Evolutionary conservation across 768 basidiomycete species (phyloP).

Genomic region (Mrakia hoshinonis): DNA sequence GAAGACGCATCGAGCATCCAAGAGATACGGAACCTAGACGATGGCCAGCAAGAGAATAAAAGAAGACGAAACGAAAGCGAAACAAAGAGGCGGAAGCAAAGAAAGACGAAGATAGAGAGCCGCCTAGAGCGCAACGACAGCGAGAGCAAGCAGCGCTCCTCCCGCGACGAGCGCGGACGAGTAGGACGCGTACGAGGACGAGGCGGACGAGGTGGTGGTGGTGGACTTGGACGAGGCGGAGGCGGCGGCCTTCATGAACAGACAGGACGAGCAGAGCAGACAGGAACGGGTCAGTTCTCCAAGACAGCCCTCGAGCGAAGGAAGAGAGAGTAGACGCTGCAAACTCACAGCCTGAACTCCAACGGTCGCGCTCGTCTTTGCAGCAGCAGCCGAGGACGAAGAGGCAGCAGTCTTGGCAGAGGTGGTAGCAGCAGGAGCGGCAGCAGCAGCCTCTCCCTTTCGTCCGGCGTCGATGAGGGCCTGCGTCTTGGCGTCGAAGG

Average conservation of each 20-base stretch:
- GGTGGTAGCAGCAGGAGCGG: background rate
- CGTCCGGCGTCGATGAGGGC: conserved; percentile 8
- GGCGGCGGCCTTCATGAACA: background rate
- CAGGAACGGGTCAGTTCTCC: too few relatives aligned
- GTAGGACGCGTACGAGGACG: background rate
- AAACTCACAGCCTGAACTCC: background rate
- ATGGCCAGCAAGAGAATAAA: too few relatives aligned
- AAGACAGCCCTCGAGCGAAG: too few relatives aligned
- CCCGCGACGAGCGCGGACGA: conserved; percentile 3
- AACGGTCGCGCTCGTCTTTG: background rate
- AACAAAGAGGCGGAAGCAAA: background rate
- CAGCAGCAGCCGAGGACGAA: background rate
- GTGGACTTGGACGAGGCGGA: background rate
- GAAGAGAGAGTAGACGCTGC: too few relatives aligned
- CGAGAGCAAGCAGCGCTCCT: background rate
- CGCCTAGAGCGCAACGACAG: background rate
- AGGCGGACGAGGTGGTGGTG: background rate
- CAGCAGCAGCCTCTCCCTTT: background rate
- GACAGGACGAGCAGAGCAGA: background rate
- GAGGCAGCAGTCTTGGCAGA: background rate
- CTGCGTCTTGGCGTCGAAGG: background rate
- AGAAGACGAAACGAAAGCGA: background rate
- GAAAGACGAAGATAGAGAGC: background rate
- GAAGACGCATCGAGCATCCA: too few relatives aligned
- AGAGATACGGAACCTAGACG: too few relatives aligned